Conservation (phyloP, 2,329 filamentous ascomycete genomes). For the Sphaerostilbella broomeana region DNA sequence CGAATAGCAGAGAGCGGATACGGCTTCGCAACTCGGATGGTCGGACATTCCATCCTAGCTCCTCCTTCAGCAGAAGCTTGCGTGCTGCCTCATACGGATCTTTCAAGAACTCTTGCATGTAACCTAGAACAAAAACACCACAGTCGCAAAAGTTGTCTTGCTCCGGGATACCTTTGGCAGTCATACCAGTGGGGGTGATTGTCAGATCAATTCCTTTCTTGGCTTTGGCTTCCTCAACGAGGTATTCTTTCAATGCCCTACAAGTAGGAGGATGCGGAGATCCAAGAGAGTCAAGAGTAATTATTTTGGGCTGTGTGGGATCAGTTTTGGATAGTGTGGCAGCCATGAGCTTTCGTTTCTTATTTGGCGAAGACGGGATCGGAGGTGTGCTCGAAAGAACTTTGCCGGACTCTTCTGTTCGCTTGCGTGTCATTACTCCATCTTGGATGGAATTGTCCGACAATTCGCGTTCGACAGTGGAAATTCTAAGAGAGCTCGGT, state of each 20-base stretch:
- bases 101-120: constrained; percentile 73
- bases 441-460: constrained; percentile 22
- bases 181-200: constrained; percentile 45
- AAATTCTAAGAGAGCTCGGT: constrained; percentile 12
- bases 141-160: constrained; percentile 87
- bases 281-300: constrained; percentile 85
- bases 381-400: background rate
- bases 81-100: constrained; percentile 64
- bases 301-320: constrained; percentile 58
- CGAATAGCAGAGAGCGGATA: constrained; percentile 60
- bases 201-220: constrained; percentile 44
- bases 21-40: constrained; percentile 53
- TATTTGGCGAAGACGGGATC: constrained; percentile 1
- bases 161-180: constrained; percentile 65
- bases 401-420: constrained; percentile 4
- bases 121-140: constrained; percentile 78
- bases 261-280: constrained; percentile 56
- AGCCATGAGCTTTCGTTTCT: constrained; percentile 15
- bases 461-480: constrained; percentile 16
- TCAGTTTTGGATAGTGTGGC: constrained; percentile 27
- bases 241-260: constrained; percentile 65
- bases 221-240: constrained; percentile 63
- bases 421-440: background rate
- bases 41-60: constrained; percentile 46
- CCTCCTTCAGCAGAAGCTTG: constrained; percentile 57